Base-by-base conservation (phyloP, 768 basidiomycete species). In the Phylloporus scabripes region DNA sequence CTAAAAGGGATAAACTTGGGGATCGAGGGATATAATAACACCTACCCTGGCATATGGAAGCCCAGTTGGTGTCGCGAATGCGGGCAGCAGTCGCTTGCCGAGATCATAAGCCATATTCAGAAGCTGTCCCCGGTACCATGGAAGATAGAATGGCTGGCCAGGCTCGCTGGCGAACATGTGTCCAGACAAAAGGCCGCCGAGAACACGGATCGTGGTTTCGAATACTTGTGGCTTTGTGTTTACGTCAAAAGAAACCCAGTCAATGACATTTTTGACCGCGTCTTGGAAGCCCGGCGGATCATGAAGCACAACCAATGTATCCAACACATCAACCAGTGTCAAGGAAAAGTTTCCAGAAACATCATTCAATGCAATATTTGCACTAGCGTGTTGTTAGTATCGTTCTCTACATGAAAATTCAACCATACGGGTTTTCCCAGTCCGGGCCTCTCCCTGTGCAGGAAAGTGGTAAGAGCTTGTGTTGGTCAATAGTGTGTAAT, bases 151-250 rank as follows among this genome's bases (percentile, higher is more conserved):
- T 17, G 81, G 79, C 32, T 83, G 81, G 2, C 70, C 78, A 2
- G 74, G 69, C 43, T 80, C 73, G 51, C 74, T 82, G n/a, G 90
- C 88, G 62, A 83, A 87, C 45, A 85, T 80, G 59, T 93, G 92
- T 21, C 81, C 92, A 7, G 89, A 91, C 12, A 93, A 65, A 32
- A 99, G 77, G 4, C 92, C 92, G 3, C 96, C 96, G 8, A 99
- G 72, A 6, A 93, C 91, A 23, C 94, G 82, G 48, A 98, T 98
- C 1, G 91, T 97, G 9, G 89, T 90, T 72, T 99, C 95, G 61
- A 99, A 99, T 4, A 98, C 87, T 75, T 99, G 95, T n/a, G 96
- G 92, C 66, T 83, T 91, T 36, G 91, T 92, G 67, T 97, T 85
- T 49, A 92, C 86, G 62, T 97, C 89, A 65, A 96, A 97, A 1